Evolutionary conservation across 441 rosid genomes (phyloP), one percentile per base, ranked within the genome.

Genomic region (Manihot esculenta): DNA sequence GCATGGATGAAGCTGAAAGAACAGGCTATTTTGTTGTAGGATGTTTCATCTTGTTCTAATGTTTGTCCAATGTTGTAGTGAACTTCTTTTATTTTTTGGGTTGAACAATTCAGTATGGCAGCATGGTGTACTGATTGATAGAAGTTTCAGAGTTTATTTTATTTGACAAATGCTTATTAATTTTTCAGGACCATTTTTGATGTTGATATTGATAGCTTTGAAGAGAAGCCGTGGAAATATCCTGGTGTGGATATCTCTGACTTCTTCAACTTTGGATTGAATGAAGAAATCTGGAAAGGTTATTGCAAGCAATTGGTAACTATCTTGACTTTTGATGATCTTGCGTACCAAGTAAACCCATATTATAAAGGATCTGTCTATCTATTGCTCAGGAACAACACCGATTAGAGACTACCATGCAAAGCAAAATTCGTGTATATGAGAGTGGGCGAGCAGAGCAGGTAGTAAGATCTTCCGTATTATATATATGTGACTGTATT

Each of bases 371-470:
- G 61, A 59, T 68, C 48, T 73, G 62, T 33, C 41, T 2, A 35
- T 74, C 58, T 23, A 60, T 78, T 62, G 38, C 77, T 73, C 85
- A 95, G 99, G 98, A 88, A 79, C 96, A 91, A 77, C 91, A 78
- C 74, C 92, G 97, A 59, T 73, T 95, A 59, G 95, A 93, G 84
- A 86, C 89, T 54, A 89, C 99, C 62, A 91, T 93, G 97, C 99
- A 93, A 85, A 91, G 99, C 88, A 91, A 90, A 85, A 95, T 95
- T 77, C 97, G 91, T 73, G 99, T 95, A 76, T 93, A 93, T 82
- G 99, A 95, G 84, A 88, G 98, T 68, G 98, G 93, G 65, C 83
- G 99, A 66, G 79, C 92, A 54, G 97, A 91, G 81, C 97, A 93
- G 92, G 99, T 95, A 85, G 71, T 70, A 60, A 26, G 62, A 41